These are phyloP conservation scores for Limonium bicolor DNA, from an alignment of 148 eudicot genomes.

Conservation along the genomic window DNA sequence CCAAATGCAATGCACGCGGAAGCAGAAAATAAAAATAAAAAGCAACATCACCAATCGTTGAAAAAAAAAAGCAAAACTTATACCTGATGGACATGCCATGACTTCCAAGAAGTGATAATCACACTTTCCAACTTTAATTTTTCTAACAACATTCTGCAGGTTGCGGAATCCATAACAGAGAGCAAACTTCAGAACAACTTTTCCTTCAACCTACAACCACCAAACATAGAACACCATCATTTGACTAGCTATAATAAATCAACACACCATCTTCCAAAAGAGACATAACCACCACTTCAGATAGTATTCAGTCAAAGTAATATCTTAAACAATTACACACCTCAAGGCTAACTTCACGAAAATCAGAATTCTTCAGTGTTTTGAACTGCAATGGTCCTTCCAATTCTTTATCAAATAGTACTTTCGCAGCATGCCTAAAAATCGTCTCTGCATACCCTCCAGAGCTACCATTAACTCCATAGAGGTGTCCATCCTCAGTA, in stretches of 20 bases:
- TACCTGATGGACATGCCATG: slow-evolving; percentile 99
- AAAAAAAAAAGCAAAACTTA: neutral
- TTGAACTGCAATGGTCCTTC: slow-evolving; percentile 55
- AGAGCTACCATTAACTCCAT: slow-evolving; percentile 78
- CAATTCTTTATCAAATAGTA: slow-evolving; percentile 54
- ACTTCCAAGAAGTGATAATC: slow-evolving; percentile 89
- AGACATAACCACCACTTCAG: too few relatives aligned
- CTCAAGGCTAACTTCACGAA: slow-evolving; percentile 67
- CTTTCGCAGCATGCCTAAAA: slow-evolving; percentile 61
- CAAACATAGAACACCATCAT: too few relatives aligned
- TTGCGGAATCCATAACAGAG: slow-evolving; percentile 94
- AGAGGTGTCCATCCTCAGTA: slow-evolving; percentile 65
- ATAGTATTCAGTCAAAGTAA: too few relatives aligned
- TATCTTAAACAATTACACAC: too few relatives aligned
- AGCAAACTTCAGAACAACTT: slow-evolving; percentile 75
- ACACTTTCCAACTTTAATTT: slow-evolving; percentile 71
- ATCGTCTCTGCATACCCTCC: slow-evolving; percentile 94
- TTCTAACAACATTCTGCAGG: slow-evolving; percentile 77
- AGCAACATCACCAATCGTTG: too few relatives aligned
- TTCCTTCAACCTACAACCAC: slow-evolving; percentile 74
- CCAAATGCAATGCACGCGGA: too few relatives aligned
- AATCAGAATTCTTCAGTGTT: slow-evolving; percentile 68
- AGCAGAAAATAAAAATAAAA: too few relatives aligned
- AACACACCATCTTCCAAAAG: too few relatives aligned
- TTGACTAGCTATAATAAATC: too few relatives aligned